Base-by-base conservation (phyloP, 2,329 filamentous ascomycete genomes). In the Colletotrichum echinochloae region DNA sequence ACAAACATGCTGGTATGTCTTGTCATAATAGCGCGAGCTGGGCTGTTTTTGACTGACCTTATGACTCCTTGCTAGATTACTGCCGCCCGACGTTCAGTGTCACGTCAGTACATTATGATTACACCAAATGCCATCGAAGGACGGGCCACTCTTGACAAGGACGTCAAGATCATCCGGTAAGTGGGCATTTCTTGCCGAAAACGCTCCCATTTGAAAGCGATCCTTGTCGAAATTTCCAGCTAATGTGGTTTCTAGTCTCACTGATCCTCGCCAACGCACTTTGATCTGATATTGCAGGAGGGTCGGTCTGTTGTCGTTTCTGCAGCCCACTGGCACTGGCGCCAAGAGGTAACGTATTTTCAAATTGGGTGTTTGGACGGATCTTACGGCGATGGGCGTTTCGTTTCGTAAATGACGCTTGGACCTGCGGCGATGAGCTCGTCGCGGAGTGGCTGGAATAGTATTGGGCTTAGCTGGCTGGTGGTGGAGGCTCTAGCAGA, bases 51-150 rank as follows among this genome's bases (percentile, higher is more conserved):
- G 28, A 23, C 23, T 39, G 51, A 41, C 41, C n/a, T 30, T 33
- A 18, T 56, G 18, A 44, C 23, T 16, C 18, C 23, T 30, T 6
- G 20, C n/a, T 74, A 94, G 91, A 94, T 98, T 75, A 88, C 90
- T 70, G 93, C 94, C 23, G 96, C 96, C 46, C 89, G 96, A 76
- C 89, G 92, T 37, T 93, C 94, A 1, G 91, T 96, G n/a, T 94
- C 94, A 33, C 89, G 94, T 72, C 96, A 99, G 79, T 99, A 97
- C 77, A 95, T 99, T 73, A 88, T 99, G 65, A 99, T 99, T 78
- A 98, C 95, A 2, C 96, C 96, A 35, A 97, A 97, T 75, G 92
- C 92, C 56, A 94, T 97, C 77, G 83, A 90, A 80, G 84, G 87
- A 74, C 80, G 87, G 75, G 86, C 85, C 33, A 82, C 84, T 56